Evolutionary conservation across 257 asterid species (phyloP).

Genomic region (Lithospermum erythrorhizon): DNA sequence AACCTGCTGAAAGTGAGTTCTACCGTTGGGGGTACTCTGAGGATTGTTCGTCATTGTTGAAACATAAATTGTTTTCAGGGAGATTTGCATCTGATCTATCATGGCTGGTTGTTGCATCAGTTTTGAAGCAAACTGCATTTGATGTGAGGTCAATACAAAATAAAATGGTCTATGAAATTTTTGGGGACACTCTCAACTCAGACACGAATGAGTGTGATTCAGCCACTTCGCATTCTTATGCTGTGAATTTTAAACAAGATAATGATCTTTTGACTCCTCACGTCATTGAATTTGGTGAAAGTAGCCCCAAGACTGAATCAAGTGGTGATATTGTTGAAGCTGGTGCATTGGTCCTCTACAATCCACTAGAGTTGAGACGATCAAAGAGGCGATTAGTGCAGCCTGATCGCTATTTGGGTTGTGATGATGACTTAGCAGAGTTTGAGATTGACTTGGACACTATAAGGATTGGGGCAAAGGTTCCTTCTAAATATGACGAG

Average conservation of each 20-base stretch:
- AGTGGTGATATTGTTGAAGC: conserved; percentile 17
- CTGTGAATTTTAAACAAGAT: conserved; percentile 56
- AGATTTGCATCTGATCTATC: conserved; percentile 55
- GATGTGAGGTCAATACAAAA: conserved; percentile 45
- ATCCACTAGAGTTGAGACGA: conserved; percentile 47
- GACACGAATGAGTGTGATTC: conserved; percentile 9
- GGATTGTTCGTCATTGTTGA: conserved; percentile 57
- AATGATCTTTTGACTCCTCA: conserved; percentile 38
- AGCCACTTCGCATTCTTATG: conserved; percentile 8
- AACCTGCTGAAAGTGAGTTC: conserved; percentile 43
- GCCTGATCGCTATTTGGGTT: conserved; percentile 72
- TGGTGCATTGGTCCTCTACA: conserved; percentile 27
- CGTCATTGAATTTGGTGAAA: conserved; percentile 23
- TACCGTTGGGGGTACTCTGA: conserved; percentile 77
- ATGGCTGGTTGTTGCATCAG: conserved; percentile 69
- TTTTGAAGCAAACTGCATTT: conserved; percentile 43
- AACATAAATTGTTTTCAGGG: conserved; percentile 40
- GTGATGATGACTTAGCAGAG: conserved; percentile 56
- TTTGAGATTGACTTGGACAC: conserved; percentile 61
- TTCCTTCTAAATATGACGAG: conserved; percentile 17
- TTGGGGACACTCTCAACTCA: conserved; percentile 23
- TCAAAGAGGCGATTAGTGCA: conserved; percentile 60
- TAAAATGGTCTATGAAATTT: conserved; percentile 55
- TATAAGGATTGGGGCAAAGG: conserved; percentile 52
- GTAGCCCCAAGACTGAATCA: conserved; percentile 14